Evolutionary conservation across 805 yeast genomes (phyloP).

Genomic region (Kazachstania viticola): DNA sequence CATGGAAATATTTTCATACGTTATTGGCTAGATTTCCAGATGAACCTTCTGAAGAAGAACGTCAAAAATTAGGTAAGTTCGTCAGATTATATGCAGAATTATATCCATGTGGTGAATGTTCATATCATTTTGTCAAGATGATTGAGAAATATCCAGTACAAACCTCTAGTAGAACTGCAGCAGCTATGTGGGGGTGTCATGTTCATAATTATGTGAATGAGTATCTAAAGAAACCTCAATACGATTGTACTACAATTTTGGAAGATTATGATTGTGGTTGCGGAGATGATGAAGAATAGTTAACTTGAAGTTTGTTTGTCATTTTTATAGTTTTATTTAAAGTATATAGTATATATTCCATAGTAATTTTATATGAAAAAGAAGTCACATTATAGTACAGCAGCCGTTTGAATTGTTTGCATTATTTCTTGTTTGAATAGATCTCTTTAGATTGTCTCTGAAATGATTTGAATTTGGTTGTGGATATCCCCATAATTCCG

Average conservation of each 20-base stretch:
- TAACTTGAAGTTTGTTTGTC: background rate
- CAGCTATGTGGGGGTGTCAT: slow-evolving; percentile 94
- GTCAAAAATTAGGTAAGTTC: slow-evolving; percentile 49
- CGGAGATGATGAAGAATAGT: slow-evolving; percentile 44
- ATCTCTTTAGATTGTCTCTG: slow-evolving; percentile 13
- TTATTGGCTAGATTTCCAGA: slow-evolving; percentile 88
- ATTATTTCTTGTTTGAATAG: background rate
- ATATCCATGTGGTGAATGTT: slow-evolving; percentile 96
- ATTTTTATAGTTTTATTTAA: background rate
- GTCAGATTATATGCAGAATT: slow-evolving; percentile 75
- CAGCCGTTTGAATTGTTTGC: slow-evolving; percentile 14
- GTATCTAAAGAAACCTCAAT: slow-evolving; percentile 51
- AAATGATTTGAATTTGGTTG: slow-evolving; percentile 30
- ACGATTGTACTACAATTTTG: slow-evolving; percentile 75
- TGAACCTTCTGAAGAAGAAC: slow-evolving; percentile 53
- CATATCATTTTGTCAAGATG: slow-evolving; percentile 72
- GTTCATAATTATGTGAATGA: slow-evolving; percentile 81
- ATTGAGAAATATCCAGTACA: slow-evolving; percentile 77
- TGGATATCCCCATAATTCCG: slow-evolving; percentile 33
- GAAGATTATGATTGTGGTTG: slow-evolving; percentile 97
- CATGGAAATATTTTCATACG: slow-evolving; percentile 90
- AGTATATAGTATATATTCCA: slow-evolving; percentile 10
- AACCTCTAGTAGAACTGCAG: slow-evolving; percentile 56
- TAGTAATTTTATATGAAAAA: background rate
- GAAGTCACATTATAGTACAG: slow-evolving; percentile 27